Conservation (phyloP, 140 eudicot genomes). For the Senecio squalidus region DNA sequence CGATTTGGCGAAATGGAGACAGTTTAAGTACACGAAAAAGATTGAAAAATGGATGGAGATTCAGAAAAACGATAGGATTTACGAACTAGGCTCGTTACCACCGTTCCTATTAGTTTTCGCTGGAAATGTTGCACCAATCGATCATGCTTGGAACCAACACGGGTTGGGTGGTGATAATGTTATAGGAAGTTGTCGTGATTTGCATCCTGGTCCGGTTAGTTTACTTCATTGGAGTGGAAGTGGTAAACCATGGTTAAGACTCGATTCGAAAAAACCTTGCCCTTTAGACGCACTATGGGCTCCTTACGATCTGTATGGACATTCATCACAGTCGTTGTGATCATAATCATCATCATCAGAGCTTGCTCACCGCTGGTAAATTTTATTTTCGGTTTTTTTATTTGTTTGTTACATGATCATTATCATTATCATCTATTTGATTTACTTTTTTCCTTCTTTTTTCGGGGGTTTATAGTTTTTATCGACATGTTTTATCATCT, state of each 20-base stretch:
- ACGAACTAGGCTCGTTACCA: conserved; percentile 93
- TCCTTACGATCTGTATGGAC: conserved; percentile 71
- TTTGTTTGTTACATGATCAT: conserved; percentile 11
- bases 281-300: conserved; percentile 89
- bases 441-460: conserved; percentile 1
- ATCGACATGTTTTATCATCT: conserved; percentile 21
- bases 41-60: conserved; percentile 94
- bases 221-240: conserved; percentile 89
- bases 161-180: conserved; percentile 95
- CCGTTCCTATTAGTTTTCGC: conserved; percentile 89
- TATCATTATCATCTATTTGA: background rate
- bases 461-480: conserved; percentile 27
- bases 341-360: background rate
- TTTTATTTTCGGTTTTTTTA: conserved; percentile 13
- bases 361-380: conserved; percentile 47
- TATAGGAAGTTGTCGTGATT: conserved; percentile 80
- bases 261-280: conserved; percentile 63
- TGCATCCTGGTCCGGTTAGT: conserved; percentile 92
- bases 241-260: conserved; percentile 93
- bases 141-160: conserved; percentile 96
- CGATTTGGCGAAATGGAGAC: conserved; percentile 73
- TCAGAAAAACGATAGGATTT: conserved; percentile 72
- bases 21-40: conserved; percentile 62
- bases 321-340: conserved; percentile 24
- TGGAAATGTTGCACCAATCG: conserved; percentile 87